Percentiles rank a stretch among this genome's conserved stretches.
Evolutionary conservation across 345 rosid genomes (phyloP).

Genomic region (Clausena lansium): DNA sequence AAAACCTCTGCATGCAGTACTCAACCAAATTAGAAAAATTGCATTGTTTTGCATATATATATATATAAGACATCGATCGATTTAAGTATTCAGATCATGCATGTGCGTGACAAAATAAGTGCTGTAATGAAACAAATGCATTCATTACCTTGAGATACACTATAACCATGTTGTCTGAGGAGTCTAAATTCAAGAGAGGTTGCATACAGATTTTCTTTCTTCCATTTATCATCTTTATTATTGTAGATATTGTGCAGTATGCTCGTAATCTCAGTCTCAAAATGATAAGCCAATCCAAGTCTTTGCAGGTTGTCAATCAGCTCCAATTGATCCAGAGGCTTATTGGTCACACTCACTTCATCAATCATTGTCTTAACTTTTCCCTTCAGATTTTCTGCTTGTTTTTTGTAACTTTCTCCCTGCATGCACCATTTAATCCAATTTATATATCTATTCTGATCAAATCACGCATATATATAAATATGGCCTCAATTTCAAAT

Average conservation of each 20-base stretch:
- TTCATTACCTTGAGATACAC: neutral
- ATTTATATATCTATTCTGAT: neutral
- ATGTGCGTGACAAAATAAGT: too few species aligned
- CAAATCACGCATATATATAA: too few species aligned
- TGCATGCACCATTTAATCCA: neutral
- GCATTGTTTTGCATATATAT: too few species aligned
- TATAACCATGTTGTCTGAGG: neutral
- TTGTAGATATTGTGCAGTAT: too few species aligned
- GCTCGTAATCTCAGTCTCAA: too few species aligned
- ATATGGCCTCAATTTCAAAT: too few species aligned
- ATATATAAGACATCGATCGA: too few species aligned
- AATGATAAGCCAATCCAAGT: too few species aligned
- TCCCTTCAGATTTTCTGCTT: neutral
- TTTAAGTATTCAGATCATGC: too few species aligned
- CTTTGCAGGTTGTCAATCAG: neutral
- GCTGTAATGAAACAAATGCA: too few species aligned
- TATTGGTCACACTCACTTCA: neutral
- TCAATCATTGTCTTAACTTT: neutral
- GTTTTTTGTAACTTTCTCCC: neutral
- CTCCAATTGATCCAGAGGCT: conserved; percentile 5
- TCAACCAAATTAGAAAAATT: neutral
- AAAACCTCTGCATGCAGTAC: conserved; percentile 7
- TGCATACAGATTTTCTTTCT: too few species aligned
- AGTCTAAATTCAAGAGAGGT: neutral
- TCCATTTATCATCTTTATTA: too few species aligned